Evolutionary conservation across 192 early-diverging fungal genomes (phyloP), one percentile per base, ranked within the genome.

Genomic region (Entomortierella parvispora): DNA sequence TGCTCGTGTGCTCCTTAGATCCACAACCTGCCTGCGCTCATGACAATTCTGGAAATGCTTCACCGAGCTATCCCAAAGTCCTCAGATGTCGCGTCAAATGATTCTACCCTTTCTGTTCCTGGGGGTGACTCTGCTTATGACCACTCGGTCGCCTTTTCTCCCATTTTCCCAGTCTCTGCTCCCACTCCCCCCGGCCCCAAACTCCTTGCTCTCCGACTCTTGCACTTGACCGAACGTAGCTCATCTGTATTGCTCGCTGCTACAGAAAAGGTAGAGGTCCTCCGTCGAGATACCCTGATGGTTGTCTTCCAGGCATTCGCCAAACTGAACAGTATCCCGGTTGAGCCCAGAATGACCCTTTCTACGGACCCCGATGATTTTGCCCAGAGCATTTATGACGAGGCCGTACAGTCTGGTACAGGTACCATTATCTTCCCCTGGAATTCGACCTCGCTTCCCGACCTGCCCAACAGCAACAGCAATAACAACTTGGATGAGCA

Each of bases 281-380:
- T 90, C 10, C 79, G 83, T 4, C 75, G 80, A 9, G 96, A 97
- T 64, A 87, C 94, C 0, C 84, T 95, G 15, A 78, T 98, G 74
- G 92, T 87, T 33, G 90, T 96, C 43, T 91, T 98, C 77, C 80
- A 92, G 2, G 91, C 93, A 0, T 95, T 97, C 81, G 92, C 90
- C 23, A 88, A 85, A 32, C 80, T 96, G 12, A 91, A 89, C 75
- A 82, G 86, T 12, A 85, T 95, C 48, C 71, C 70, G 1, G 80
- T 96, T 33, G 78, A 82, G 8, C 85, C 92, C 3, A 77, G 85
- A 9, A 75, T 98, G 52, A 78, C 79, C 18, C 80, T 95, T 29
- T 74, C 86, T 14, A 69, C 86, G 12, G 74, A 77, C 44, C 79
- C 80, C 14, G 82, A 88, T 42, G 91, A 93, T 42, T 96, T 94